Base-by-base conservation (phyloP, 306 rosid genomes). In the Lagenaria siceraria region DNA sequence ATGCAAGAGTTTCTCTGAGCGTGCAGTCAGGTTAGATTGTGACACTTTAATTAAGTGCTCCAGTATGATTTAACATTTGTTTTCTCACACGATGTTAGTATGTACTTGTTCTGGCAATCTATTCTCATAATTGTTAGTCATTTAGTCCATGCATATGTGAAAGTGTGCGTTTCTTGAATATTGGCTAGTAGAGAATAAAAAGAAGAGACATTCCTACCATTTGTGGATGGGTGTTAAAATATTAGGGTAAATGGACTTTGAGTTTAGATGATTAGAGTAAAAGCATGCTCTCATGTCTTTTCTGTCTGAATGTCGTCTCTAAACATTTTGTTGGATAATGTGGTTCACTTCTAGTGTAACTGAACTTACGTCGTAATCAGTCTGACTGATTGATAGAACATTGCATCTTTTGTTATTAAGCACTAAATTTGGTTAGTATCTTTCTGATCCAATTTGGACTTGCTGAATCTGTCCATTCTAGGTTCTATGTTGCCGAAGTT, bases 401-500 rank as follows among this genome's bases (percentile, higher is more conserved):
- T 1, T 71, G 76, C 38, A 71, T 25, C 40, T 71, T 71, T 48
- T 71, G 42, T 48, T 68, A 40, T 18, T 17, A 48, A 71, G n/a
- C 17, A 51, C 19, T 51, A 51, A 73, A 31, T 29, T 51, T 31
- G 17, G 27, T 72, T 48, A 1, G 7, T 6, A 19, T 73, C 77
- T 25, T 49, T 73, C 77, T 51, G 62, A 49, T 73, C 29, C 27
- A 27, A 54, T 62, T 55, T 78, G 25, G 42, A 82, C 78, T 78
- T 22, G 60, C 70, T 53, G 66, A 72, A 51, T 78, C 77, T 65
- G 11, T 36, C 55, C 19, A 9, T 53, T 78, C 40, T 90, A 96
- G 99, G 87, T 96, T 96, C 82, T 96, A 96, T 82, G 93, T 88
- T 55, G 92, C 99, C 55, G 99, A 96, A 80, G 92, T 92, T 74